Conservation (phyloP, 176 grass and related monocot species). For the Triticum aestivum region IWGSC_CS_RefSeq_v2.1 NC_057814.1:7801013-7801512, state of each 20-base stretch:
- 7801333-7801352: neutral
- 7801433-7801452: neutral
- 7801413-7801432: neutral
- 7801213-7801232: too few relatives aligned
- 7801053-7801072: neutral
- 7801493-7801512: neutral
- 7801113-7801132: neutral
- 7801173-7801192: neutral
- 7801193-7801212: neutral
- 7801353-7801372: neutral
- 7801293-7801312: neutral
- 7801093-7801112: neutral
- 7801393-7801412: neutral
- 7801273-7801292: neutral
- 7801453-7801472: neutral
- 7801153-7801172: slow-evolving; percentile 16
- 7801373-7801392: neutral
- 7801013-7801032: neutral
- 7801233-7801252: too few relatives aligned
- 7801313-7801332: neutral
- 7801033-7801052: neutral
- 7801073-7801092: neutral
- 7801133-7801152: neutral
- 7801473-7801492: neutral
- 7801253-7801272: too few relatives aligned